phyloP scores from a whole-genome alignment of 495 filamentous ascomycete species.

The Penicillium parvum region DNA sequence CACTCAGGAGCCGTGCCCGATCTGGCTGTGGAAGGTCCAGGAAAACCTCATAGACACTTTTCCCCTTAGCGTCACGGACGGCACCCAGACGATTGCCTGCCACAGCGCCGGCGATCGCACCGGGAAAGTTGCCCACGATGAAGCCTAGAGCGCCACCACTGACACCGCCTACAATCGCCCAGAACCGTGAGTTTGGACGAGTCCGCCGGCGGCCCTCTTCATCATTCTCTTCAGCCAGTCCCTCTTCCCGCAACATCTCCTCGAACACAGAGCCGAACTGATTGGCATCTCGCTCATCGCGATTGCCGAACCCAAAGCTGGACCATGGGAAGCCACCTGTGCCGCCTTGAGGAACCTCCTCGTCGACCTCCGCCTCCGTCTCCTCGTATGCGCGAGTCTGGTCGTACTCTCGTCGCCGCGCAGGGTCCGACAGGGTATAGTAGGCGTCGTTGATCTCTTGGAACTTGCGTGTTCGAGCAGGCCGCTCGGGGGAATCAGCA shows the following conservation, averaged over 20 bases:
- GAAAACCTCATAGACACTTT: constrained; percentile 93
- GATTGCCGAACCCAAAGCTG: constrained; percentile 53
- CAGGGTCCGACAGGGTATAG: constrained; percentile 82
- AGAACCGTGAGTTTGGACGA: constrained; percentile 68
- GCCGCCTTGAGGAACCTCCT: constrained; percentile 51
- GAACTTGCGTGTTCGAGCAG: constrained; percentile 81
- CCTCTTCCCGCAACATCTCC: constrained; percentile 96
- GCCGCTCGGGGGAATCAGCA: constrained; percentile 75
- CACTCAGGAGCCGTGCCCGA: constrained; percentile 69
- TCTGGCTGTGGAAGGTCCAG: constrained; percentile 75
- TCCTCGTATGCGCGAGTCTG: constrained; percentile 55
- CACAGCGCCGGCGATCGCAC: constrained; percentile 83
- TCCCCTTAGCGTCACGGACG: constrained; percentile 82
- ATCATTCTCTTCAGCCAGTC: constrained; percentile 60
- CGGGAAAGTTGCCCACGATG: constrained; percentile 88
- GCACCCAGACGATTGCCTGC: constrained; percentile 88
- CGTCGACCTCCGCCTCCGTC: constrained; percentile 51
- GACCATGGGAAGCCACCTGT: constrained; percentile 57
- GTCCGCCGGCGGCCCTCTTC: constrained; percentile 22
- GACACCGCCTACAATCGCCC: constrained; percentile 77
- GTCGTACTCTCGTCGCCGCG: constrained; percentile 86
- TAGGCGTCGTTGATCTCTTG: constrained; percentile 98
- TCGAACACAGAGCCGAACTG: constrained; percentile 94
- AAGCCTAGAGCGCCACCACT: constrained; percentile 91
- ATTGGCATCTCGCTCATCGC: constrained; percentile 54